phyloP scores from a whole-genome alignment of 148 eudicot genomes.

The Rhododendron ovatum region DNA sequence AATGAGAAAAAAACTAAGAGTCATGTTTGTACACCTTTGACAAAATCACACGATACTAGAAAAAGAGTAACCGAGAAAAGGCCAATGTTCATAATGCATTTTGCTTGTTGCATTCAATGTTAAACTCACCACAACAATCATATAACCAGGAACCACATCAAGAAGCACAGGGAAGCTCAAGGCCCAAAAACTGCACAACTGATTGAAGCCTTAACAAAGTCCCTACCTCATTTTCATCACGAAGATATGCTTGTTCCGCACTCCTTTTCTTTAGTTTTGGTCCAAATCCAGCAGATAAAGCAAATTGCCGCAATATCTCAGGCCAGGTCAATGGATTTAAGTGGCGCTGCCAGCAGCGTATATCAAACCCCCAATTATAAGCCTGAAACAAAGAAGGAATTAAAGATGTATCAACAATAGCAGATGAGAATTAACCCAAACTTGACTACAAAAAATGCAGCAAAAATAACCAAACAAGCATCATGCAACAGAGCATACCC shows the following conservation, averaged over 20 bases:
- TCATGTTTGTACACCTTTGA: not conserved
- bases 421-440: not conserved
- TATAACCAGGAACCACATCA: not conserved
- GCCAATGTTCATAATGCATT: not conserved
- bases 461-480: not conserved
- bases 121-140: not conserved
- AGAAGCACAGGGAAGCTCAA: too few species aligned
- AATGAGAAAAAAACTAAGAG: not conserved
- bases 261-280: slow-evolving; percentile 73
- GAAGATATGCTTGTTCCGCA: slow-evolving; percentile 45
- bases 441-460: not conserved
- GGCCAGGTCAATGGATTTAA: slow-evolving; percentile 84
- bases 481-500: slow-evolving; percentile 42
- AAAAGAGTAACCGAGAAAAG: not conserved
- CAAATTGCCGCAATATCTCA: slow-evolving; percentile 82
- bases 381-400: slow-evolving; percentile 46
- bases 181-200: not conserved
- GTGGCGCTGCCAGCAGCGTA: slow-evolving; percentile 81
- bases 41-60: not conserved
- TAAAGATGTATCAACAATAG: not conserved
- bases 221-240: slow-evolving; percentile 72
- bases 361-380: slow-evolving; percentile 91
- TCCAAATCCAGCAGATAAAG: slow-evolving; percentile 85
- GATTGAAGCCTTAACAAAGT: not conserved
- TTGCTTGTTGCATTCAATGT: not conserved